Percentiles rank a stretch among this genome's conserved stretches.
Conservation (phyloP, 2,329 filamentous ascomycete species). For the Septoria petroselini region DNA sequence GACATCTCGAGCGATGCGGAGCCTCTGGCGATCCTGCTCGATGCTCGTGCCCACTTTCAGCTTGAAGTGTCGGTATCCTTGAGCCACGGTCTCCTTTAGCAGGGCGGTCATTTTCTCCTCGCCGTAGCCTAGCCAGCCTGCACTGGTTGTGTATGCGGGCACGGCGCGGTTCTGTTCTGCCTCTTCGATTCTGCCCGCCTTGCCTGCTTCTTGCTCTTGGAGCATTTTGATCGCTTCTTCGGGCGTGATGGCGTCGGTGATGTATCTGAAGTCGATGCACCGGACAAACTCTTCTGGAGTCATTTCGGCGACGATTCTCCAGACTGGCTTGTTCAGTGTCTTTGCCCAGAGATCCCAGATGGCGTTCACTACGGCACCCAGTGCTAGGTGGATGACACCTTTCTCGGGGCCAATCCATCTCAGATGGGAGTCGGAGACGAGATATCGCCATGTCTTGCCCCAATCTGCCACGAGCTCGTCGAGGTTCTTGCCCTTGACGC, state of each 20-base stretch:
- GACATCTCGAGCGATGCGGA: conserved; percentile 71
- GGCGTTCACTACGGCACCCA: conserved; percentile 81
- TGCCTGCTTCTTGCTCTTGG: conserved; percentile 62
- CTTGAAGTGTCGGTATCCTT: conserved; percentile 85
- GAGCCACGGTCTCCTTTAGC: conserved; percentile 68
- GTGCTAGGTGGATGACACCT: conserved; percentile 86
- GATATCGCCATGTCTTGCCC: conserved; percentile 85
- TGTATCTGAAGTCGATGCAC: conserved; percentile 93
- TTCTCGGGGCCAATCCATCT: conserved; percentile 95
- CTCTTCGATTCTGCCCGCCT: conserved; percentile 68
- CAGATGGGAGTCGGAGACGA: conserved; percentile 86
- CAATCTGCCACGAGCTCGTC: conserved; percentile 74
- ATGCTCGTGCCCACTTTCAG: conserved; percentile 78
- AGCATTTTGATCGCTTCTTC: conserved; percentile 75
- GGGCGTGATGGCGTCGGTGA: conserved; percentile 86
- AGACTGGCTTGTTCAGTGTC: conserved; percentile 78
- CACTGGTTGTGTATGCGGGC: conserved; percentile 85
- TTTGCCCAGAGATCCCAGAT: conserved; percentile 97
- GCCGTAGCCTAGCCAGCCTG: conserved; percentile 87
- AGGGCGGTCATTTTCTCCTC: conserved; percentile 81
- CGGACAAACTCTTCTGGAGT: conserved; percentile 78
- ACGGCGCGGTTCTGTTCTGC: conserved; percentile 72
- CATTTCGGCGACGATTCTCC: conserved; percentile 88
- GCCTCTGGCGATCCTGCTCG: conserved; percentile 66
- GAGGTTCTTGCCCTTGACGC: conserved; percentile 71